Percentiles rank a stretch among this genome's conserved stretches.
These are phyloP conservation scores for Recurvomyces mirabilis DNA, from an alignment of 495 filamentous ascomycete genomes.

Conservation along the genomic window DNA sequence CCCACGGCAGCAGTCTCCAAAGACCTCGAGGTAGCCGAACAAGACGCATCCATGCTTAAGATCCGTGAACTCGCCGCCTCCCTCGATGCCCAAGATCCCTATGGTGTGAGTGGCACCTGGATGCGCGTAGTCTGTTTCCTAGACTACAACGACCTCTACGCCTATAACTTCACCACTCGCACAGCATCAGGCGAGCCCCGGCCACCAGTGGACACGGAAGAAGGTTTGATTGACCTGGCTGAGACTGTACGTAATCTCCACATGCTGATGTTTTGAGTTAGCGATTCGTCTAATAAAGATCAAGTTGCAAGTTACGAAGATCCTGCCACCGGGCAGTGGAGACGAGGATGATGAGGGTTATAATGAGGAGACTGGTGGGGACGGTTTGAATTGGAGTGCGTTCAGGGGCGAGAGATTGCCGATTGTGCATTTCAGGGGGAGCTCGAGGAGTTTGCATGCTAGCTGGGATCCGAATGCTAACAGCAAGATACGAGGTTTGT, in stretches of 20 bases:
- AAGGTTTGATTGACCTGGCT: constrained; percentile 23
- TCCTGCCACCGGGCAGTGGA: constrained; percentile 39
- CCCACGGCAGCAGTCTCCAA: neutral
- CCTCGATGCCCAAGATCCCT: constrained; percentile 45
- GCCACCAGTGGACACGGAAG: constrained; percentile 35
- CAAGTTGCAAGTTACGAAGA: constrained; percentile 42
- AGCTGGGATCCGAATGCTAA: constrained; percentile 51
- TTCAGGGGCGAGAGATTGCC: constrained; percentile 33
- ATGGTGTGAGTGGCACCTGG: constrained; percentile 49
- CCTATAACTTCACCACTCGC: constrained; percentile 41
- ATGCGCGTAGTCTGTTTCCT: constrained; percentile 46
- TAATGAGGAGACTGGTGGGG: constrained; percentile 8
- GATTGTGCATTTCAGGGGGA: constrained; percentile 48
- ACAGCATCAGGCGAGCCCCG: constrained; percentile 34
- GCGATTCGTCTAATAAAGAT: constrained; percentile 54
- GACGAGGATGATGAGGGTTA: too few species aligned
- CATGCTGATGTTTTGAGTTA: constrained; percentile 24
- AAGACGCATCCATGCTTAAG: neutral
- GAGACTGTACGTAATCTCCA: constrained; percentile 16
- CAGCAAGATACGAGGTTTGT: constrained; percentile 37
- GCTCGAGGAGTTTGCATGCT: constrained; percentile 42
- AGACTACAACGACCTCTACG: constrained; percentile 45
- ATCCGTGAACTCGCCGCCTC: constrained; percentile 24
- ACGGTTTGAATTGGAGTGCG: constrained; percentile 15
- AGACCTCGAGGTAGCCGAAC: too few species aligned